Percentiles rank a stretch among this genome's conserved stretches.
These are phyloP conservation scores for Dothistroma septosporum DNA, from an alignment of 2,329 filamentous ascomycete genomes.

Conservation along the genomic window DNA sequence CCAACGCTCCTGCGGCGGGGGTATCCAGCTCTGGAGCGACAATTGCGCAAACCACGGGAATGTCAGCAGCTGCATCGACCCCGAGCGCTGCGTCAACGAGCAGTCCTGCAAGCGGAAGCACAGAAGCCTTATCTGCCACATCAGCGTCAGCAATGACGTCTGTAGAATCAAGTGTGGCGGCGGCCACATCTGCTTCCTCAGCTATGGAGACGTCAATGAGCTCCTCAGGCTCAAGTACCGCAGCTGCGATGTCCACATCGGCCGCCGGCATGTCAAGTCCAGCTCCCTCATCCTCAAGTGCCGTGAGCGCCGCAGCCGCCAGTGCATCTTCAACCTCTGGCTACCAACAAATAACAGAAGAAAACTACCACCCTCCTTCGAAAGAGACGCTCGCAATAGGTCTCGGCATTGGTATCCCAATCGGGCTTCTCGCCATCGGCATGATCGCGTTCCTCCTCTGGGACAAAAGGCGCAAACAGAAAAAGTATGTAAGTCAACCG, in stretches of 20 bases:
- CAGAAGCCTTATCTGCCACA: neutral
- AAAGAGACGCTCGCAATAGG: neutral
- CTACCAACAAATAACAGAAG: neutral
- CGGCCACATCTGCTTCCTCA: neutral
- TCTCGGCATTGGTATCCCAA: conserved; percentile 7
- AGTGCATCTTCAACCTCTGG: neutral
- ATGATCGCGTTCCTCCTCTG: neutral
- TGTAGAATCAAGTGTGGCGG: neutral
- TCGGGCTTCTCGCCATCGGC: conserved; percentile 1
- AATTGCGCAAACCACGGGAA: neutral
- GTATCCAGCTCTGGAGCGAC: neutral
- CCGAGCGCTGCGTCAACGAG: neutral
- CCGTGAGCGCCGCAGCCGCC: neutral
- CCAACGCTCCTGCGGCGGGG: neutral
- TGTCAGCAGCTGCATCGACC: neutral
- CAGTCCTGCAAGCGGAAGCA: neutral
- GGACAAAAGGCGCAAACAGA: neutral
- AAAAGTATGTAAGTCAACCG: neutral
- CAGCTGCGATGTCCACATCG: neutral
- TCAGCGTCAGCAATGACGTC: neutral
- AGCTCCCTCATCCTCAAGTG: neutral
- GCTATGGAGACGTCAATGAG: neutral
- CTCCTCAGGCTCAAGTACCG: neutral
- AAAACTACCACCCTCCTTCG: neutral
- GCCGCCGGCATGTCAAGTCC: neutral